A percentile compares a stretch with the other conserved stretches of the same genome.
Conservation (phyloP, 179 eudicot genomes). For the Beta lomatogona region DNA sequence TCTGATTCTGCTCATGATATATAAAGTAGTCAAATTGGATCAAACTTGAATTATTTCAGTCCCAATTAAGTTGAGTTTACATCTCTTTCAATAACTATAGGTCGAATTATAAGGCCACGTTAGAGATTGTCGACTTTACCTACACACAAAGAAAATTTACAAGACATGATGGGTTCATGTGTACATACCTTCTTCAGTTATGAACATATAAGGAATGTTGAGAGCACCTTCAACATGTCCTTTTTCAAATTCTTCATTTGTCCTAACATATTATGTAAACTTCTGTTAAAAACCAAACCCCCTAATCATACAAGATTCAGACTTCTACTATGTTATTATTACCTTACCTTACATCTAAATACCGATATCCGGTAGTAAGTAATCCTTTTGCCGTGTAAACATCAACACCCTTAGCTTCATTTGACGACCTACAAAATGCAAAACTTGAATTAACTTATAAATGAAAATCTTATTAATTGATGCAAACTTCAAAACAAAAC, state of each 20-base stretch:
- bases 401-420: constrained; percentile 51
- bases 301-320: background rate
- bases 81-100: background rate
- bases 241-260: constrained; percentile 51
- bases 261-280: constrained; percentile 29
- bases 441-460: background rate
- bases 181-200: constrained; percentile 45
- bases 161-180: background rate
- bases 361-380: constrained; percentile 44
- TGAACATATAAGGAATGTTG: constrained; percentile 61
- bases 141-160: no score
- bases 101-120: no score
- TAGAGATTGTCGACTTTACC: no score
- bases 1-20: no score
- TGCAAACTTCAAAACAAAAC: background rate
- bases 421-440: constrained; percentile 15
- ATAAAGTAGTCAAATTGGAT: background rate
- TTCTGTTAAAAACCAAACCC: background rate
- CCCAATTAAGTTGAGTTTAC: background rate
- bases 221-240: constrained; percentile 56
- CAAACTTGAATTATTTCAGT: background rate
- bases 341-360: constrained; percentile 57
- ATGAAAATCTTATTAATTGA: background rate
- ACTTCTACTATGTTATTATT: background rate
- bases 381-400: constrained; percentile 54